Conservation (phyloP, 345 rosid species). For the Brassica carinata region DNA sequence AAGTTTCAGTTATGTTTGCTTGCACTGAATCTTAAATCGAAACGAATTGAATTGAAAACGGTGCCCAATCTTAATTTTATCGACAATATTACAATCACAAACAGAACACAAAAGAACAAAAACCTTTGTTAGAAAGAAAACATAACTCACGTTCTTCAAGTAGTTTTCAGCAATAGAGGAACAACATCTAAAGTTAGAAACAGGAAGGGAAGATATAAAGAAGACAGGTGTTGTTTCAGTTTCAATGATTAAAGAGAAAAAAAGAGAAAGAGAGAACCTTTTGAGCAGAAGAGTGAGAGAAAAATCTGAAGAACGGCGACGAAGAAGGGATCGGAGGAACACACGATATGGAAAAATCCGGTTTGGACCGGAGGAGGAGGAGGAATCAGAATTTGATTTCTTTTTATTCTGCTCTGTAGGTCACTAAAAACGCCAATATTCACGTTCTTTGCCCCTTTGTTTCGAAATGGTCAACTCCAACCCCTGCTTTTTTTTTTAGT, state of each 20-base stretch:
- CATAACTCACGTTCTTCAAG: not conserved
- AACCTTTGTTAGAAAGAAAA: not conserved
- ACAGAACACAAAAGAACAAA: not conserved
- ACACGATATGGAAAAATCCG: slow-evolving; percentile 21
- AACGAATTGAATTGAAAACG: not conserved
- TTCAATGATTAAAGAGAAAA: not conserved
- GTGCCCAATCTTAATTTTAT: not conserved
- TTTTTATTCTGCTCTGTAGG: slow-evolving; percentile 11
- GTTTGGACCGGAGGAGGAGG: slow-evolving; percentile 11
- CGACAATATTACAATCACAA: not conserved
- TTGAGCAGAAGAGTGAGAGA: slow-evolving; percentile 38
- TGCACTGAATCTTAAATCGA: slow-evolving; percentile 21
- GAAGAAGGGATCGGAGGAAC: slow-evolving; percentile 30
- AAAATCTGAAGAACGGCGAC: slow-evolving; percentile 41
- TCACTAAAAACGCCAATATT: not conserved
- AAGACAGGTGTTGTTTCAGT: not conserved
- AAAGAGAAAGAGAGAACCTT: slow-evolving; percentile 24
- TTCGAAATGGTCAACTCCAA: slow-evolving; percentile 14
- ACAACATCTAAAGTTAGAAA: slow-evolving; percentile 10
- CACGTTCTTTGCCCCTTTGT: slow-evolving; percentile 9
- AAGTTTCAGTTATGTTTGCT: not conserved
- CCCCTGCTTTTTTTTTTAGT: slow-evolving; percentile 7
- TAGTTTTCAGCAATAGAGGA: slow-evolving; percentile 3
- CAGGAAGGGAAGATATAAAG: not conserved
- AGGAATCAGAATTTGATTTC: slow-evolving; percentile 32